phyloP scores from a whole-genome alignment of 495 filamentous ascomycete genomes.

The Penicillium robsamsonii region DNA sequence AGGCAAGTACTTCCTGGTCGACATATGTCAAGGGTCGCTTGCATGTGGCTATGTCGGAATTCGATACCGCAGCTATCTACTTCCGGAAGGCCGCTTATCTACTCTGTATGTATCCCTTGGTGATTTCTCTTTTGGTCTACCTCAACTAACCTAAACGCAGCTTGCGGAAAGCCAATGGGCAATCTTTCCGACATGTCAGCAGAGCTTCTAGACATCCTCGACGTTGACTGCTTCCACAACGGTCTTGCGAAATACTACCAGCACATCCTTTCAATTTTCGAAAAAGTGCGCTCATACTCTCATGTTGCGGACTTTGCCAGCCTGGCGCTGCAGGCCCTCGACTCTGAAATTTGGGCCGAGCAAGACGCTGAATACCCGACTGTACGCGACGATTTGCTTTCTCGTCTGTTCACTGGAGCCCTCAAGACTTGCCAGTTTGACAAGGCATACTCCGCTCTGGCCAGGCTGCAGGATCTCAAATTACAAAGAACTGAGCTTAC shows the following conservation, averaged over 20 bases:
- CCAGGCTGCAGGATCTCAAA: conserved; percentile 64
- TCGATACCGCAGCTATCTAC: conserved; percentile 65
- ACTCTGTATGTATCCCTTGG: conserved; percentile 59
- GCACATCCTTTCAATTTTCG: conserved; percentile 80
- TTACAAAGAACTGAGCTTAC: conserved; percentile 62
- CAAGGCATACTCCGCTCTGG: conserved; percentile 76
- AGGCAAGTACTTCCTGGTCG: conserved; percentile 65
- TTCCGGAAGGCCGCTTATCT: conserved; percentile 83
- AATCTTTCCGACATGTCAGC: conserved; percentile 51
- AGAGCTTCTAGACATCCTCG: conserved; percentile 66
- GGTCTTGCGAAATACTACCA: conserved; percentile 82
- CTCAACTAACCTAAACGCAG: conserved; percentile 23
- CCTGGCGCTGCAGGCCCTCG: conserved; percentile 67
- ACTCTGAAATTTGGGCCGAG: conserved; percentile 40
- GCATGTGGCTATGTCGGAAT: conserved; percentile 68
- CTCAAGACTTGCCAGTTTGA: conserved; percentile 74
- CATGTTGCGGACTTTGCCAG: conserved; percentile 83
- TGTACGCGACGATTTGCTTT: conserved; percentile 64
- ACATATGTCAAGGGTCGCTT: conserved; percentile 85
- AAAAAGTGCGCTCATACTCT: conserved; percentile 68
- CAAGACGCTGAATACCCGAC: conserved; percentile 38
- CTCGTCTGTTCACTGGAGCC: conserved; percentile 77
- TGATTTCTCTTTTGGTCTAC: neutral
- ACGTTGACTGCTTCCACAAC: conserved; percentile 68
- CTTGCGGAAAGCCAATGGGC: conserved; percentile 44